These are phyloP conservation scores for Trichophaea hybrida DNA, from an alignment of 2,329 filamentous ascomycete species.

Conservation along the genomic window DNA sequence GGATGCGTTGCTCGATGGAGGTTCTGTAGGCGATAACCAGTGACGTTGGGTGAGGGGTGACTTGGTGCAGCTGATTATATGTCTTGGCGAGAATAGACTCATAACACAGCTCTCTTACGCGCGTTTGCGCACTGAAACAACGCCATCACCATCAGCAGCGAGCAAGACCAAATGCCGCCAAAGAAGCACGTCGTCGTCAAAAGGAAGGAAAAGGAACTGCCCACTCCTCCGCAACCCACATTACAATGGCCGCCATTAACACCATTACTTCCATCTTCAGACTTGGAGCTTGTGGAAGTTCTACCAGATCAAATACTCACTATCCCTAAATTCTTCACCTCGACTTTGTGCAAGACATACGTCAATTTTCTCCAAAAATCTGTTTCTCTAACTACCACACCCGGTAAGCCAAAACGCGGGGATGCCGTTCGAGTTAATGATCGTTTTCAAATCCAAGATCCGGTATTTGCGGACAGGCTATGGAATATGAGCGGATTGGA, in stretches of 20 bases:
- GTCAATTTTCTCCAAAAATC: slow-evolving; percentile 53
- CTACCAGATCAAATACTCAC: slow-evolving; percentile 53
- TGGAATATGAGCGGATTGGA: slow-evolving; percentile 67
- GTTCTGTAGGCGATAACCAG: too few relatives aligned
- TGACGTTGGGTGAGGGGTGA: background rate
- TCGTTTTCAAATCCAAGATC: slow-evolving; percentile 68
- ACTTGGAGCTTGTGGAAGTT: slow-evolving; percentile 46
- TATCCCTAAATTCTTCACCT: slow-evolving; percentile 59
- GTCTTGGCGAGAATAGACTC: too few relatives aligned
- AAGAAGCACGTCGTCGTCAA: background rate
- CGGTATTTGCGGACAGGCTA: slow-evolving; percentile 54
- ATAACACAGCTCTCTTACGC: too few relatives aligned
- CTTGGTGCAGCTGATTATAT: too few relatives aligned
- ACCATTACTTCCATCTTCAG: slow-evolving; percentile 50
- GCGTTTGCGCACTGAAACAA: too few relatives aligned
- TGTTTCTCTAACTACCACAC: slow-evolving; percentile 62
- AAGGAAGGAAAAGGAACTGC: slow-evolving; percentile 3
- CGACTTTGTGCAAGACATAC: slow-evolving; percentile 60
- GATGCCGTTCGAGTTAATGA: slow-evolving; percentile 80
- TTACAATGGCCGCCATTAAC: slow-evolving; percentile 59
- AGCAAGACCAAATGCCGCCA: slow-evolving; percentile 1
- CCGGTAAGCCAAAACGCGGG: slow-evolving; percentile 60
- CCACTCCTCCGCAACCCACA: slow-evolving; percentile 26
- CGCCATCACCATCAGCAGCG: too few relatives aligned
- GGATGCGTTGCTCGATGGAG: too few relatives aligned